phyloP scores from a whole-genome alignment of 2,329 filamentous ascomycete species.

The Cyphellophora europaea region DNA sequence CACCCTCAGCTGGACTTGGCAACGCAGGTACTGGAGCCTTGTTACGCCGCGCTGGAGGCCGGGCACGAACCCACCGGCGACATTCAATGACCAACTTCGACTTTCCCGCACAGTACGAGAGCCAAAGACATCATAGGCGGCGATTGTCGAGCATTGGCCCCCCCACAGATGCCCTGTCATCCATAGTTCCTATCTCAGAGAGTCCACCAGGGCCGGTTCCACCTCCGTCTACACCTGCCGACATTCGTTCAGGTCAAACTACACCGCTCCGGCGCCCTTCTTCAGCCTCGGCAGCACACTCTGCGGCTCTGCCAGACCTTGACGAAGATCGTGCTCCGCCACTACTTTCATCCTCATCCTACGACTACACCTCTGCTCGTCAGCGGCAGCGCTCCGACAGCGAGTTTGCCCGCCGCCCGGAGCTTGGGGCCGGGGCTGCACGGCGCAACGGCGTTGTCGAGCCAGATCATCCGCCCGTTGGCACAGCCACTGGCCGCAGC shows the following conservation, averaged over 20 bases:
- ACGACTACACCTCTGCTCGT: constrained; percentile 35
- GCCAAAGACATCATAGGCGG: constrained; percentile 39
- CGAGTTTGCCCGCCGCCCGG: constrained; percentile 45
- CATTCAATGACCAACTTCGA: constrained; percentile 45
- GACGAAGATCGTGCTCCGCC: constrained; percentile 26
- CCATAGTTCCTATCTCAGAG: constrained; percentile 34
- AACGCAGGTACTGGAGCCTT: constrained; percentile 40
- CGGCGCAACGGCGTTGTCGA: constrained; percentile 57
- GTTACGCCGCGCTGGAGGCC: constrained; percentile 36
- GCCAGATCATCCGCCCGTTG: constrained; percentile 40
- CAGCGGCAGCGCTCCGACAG: constrained; percentile 51
- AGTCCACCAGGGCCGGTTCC: constrained; percentile 50
- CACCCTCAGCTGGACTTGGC: constrained; percentile 32
- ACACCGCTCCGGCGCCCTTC: constrained; percentile 38
- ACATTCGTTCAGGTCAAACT: constrained; percentile 45
- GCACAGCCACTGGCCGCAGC: constrained; percentile 43
- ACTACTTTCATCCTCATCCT: constrained; percentile 22
- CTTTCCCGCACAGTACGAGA: constrained; percentile 42
- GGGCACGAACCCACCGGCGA: constrained; percentile 44
- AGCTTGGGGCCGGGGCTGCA: constrained; percentile 52
- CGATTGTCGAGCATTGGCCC: constrained; percentile 20
- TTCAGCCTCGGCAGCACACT: constrained; percentile 34
- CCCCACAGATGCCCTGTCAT: constrained; percentile 7
- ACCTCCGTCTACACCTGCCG: constrained; percentile 55
- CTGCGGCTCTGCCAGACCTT: constrained; percentile 28